Base-by-base conservation (phyloP, 169 alveolate genomes). In the Plasmodium yoelii region DNA sequence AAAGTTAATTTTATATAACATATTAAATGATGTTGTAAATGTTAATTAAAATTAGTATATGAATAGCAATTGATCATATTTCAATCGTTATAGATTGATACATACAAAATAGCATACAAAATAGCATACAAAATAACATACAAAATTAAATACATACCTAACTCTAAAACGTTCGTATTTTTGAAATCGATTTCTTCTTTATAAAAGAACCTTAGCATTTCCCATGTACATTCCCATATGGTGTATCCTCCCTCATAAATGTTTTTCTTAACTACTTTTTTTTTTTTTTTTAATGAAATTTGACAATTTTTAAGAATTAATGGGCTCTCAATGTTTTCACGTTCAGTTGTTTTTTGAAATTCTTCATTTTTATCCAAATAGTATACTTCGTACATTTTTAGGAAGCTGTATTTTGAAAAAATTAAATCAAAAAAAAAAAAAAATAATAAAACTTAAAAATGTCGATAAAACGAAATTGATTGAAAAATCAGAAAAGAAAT, bases 191-290 rank as follows among this genome's bases (percentile, higher is more conserved):
- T 42, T 18, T 46, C 55, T 60, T 82, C 86, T 28, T n/a, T 67
- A 28, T 82, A 64, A 1, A 82, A 47, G 51, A 82, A 82, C 42
- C 42, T 82, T 49, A 82, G 49, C 90, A 82, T 82, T 22, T 82
- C 90, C 90, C 90, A 82, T 49, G 90, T 82, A 59, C 90, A 82
- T 28, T 82, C 90, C 90, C 90, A 82, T 68, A 82, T 82, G 57
- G 90, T 68, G 57, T 82, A 82, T 34, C 90, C 90, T 34, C 90
- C 90, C 55, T 82, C 90, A 47, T 82, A 82, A 15, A 60, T 26
- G 49, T 82, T 82, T 44, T 69, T 51, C 53, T 28, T 60, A 15
- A 82, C 82, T 49, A 82, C 12, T 65, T 67, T 82, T 55, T 28
- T 55, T 56, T 82, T 65, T 61, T 82, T 82, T 72, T 82, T 60